phyloP scores from a whole-genome alignment of 2,329 filamentous ascomycete genomes.

The Aschersonia sp. region DNA sequence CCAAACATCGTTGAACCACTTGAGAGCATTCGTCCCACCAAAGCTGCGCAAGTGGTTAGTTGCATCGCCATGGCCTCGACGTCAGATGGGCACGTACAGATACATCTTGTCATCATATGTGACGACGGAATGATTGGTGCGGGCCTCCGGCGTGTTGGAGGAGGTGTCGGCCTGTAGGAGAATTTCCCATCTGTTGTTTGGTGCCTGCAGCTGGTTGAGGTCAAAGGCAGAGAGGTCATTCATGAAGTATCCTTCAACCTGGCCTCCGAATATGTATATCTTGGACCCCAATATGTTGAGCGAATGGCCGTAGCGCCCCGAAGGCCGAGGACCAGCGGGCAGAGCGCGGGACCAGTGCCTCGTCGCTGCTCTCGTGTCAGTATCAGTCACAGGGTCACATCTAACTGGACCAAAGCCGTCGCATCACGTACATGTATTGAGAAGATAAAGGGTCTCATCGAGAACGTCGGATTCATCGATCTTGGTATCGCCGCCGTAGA shows the following conservation, averaged over 20 bases:
- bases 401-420: too few relatives aligned
- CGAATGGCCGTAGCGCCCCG: conserved; percentile 89
- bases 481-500: conserved; percentile 97
- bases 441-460: conserved; percentile 87
- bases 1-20: conserved; percentile 99
- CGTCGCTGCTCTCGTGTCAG: conserved; percentile 46
- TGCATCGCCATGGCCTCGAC: too few relatives aligned
- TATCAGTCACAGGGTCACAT: too few relatives aligned
- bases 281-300: conserved; percentile 94
- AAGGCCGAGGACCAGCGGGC: conserved; percentile 70
- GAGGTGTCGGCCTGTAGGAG: conserved; percentile 52
- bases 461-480: conserved; percentile 82
- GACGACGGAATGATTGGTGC: conserved; percentile 89
- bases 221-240: conserved; percentile 95
- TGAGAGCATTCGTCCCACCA: conserved; percentile 85
- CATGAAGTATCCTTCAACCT: conserved; percentile 96
- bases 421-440: conserved; percentile 77
- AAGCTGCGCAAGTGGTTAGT: conserved; percentile 43
- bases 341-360: conserved; percentile 95
- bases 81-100: conserved; percentile 43
- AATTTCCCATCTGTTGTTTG: conserved; percentile 87
- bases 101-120: conserved; percentile 90
- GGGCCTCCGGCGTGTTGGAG: conserved; percentile 56
- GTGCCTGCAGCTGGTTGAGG: conserved; percentile 81
- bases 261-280: conserved; percentile 93